Evolutionary conservation across 140 eudicot species (phyloP), one percentile per base, ranked within the genome.

Genomic region (Bidens hawaiensis): DNA sequence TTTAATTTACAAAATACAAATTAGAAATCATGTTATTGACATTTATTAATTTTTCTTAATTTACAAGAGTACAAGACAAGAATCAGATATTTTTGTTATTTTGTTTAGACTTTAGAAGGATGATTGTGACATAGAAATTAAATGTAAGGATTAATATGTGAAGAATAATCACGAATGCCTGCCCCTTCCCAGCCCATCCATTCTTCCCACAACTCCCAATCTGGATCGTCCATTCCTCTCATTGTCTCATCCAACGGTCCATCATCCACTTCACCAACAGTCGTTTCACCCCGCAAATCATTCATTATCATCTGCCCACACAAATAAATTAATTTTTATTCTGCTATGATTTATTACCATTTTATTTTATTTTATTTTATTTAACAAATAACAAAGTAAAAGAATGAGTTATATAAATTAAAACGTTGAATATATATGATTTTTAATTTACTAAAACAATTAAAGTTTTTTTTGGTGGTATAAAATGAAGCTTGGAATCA

Each of bases 181-280:
- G 93, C 94, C 1, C 97, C 97, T 81, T 89, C 95, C 95, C 93
- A 89, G 16, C 95, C 97, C 95, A 81, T 83, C 90, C 95, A 86
- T 43, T 86, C 94, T 60, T 90, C 97, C 95, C 94, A 86, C 80
- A 83, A 19, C 17, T 90, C 97, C 79, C 77, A 78, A 48, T 89
- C 93, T 14, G 80, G 81, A 45, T 83, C 88, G 13, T 34, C 51
- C 67, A 74, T 45, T 83, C 73, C 75, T 65, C 80, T 77, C 59
- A 70, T 69, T 62, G 61, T 22, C 13, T 72, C 78, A 65, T 72
- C 78, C 46, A 33, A 64, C 33, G 67, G 63, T 15, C 42, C 45
- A 17, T 75, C 87, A 2, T 70, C 75, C 3, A 56, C 50, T 60
- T 61, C 73, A 1, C 36, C 50, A 16, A 10, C 57, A 6, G 22